Conservation (phyloP, 495 filamentous ascomycete genomes). For the Penicillium lagena region DNA sequence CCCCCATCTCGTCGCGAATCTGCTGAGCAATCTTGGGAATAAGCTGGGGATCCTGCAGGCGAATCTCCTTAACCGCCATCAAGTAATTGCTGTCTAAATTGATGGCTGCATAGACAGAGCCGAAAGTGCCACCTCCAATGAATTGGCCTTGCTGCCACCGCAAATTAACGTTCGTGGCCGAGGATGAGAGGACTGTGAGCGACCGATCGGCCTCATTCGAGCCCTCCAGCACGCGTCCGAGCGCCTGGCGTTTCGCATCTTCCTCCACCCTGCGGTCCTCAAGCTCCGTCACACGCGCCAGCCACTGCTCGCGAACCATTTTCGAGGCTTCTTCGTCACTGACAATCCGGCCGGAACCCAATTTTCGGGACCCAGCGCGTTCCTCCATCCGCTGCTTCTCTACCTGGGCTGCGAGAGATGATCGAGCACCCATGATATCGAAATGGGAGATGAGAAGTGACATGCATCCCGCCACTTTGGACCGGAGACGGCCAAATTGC, state of each 20-base stretch:
- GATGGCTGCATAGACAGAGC: slow-evolving; percentile 93
- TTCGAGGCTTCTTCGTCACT: slow-evolving; percentile 79
- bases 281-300: slow-evolving; percentile 62
- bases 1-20: slow-evolving; percentile 95
- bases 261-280: slow-evolving; percentile 73
- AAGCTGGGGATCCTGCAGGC: slow-evolving; percentile 90
- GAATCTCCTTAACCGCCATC: slow-evolving; percentile 99
- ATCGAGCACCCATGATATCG: slow-evolving; percentile 96
- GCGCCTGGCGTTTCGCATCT: slow-evolving; percentile 78
- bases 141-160: slow-evolving; percentile 98
- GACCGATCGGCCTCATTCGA: slow-evolving; percentile 94
- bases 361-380: slow-evolving; percentile 64
- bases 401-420: slow-evolving; percentile 83
- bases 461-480: slow-evolving; percentile 96
- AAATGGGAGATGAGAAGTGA: slow-evolving; percentile 95
- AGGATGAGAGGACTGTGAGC: slow-evolving; percentile 86
- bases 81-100: slow-evolving; percentile 92
- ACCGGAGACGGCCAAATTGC: slow-evolving; percentile 73
- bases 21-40: slow-evolving; percentile 89
- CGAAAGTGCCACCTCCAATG: slow-evolving; percentile 94
- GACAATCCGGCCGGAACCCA: slow-evolving; percentile 68
- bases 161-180: slow-evolving; percentile 87
- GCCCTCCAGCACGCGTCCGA: slow-evolving; percentile 86
- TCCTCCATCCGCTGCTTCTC: slow-evolving; percentile 79
- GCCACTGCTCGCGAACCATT: slow-evolving; percentile 65